Evolutionary conservation across 495 filamentous ascomycete genomes (phyloP).

Genomic region (Lepidopterella palustris): DNA sequence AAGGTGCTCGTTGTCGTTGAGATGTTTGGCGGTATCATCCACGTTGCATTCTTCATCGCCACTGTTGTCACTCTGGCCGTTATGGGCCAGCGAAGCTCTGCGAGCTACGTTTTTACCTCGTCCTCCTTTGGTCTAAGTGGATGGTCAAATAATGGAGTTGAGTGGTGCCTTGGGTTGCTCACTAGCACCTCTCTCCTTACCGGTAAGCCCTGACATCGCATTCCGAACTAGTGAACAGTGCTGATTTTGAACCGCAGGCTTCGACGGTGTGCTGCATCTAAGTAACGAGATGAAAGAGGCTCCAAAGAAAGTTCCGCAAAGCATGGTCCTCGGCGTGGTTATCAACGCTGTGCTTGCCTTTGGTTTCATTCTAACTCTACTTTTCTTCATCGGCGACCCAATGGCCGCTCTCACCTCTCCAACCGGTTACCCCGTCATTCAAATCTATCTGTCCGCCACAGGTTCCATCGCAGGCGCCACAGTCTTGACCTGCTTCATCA

Average conservation of each 20-base stretch:
- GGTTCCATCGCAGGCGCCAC: conserved; percentile 40
- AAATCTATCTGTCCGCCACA: conserved; percentile 44
- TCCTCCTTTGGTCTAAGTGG: background rate
- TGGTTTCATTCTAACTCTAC: conserved; percentile 18
- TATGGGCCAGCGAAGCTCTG: conserved; percentile 5
- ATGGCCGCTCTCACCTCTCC: conserved; percentile 12
- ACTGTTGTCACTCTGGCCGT: conserved; percentile 2
- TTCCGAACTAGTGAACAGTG: background rate
- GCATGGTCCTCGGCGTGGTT: conserved; percentile 23
- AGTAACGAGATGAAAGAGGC: conserved; percentile 30
- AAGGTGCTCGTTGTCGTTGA: conserved; percentile 17
- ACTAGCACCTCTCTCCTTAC: conserved; percentile 4
- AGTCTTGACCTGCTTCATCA: conserved; percentile 41
- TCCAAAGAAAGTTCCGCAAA: conserved; percentile 19
- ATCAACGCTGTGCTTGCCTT: conserved; percentile 28
- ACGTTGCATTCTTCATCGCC: conserved; percentile 7
- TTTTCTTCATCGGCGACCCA: conserved; percentile 24
- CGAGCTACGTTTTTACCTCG: background rate
- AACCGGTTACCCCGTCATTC: conserved; percentile 43
- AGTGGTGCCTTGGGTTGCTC: conserved; percentile 5
- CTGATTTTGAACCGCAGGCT: conserved; percentile 5
- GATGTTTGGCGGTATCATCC: background rate
- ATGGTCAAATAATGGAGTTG: background rate
- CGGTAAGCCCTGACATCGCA: conserved; percentile 4
- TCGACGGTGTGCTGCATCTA: conserved; percentile 27